These are phyloP conservation scores for Gossypium davidsonii DNA, from an alignment of 441 rosid species.

Conservation along the genomic window DNA sequence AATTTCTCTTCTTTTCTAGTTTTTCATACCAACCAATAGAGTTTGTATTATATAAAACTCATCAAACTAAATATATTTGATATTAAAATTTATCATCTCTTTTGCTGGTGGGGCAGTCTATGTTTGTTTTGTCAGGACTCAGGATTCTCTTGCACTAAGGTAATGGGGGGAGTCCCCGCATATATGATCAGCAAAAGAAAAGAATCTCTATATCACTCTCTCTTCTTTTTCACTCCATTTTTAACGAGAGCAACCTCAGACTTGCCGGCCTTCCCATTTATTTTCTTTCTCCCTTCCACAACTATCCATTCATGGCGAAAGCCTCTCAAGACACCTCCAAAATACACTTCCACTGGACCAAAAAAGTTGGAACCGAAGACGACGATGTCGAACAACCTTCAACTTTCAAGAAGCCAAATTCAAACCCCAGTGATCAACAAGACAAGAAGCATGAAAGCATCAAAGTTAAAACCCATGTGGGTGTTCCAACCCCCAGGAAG, in stretches of 20 bases:
- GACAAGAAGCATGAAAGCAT: slow-evolving; percentile 19
- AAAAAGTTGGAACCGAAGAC: slow-evolving; percentile 41
- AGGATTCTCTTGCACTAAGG: slow-evolving; percentile 47
- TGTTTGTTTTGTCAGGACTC: slow-evolving; percentile 70
- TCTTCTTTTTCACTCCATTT: not conserved
- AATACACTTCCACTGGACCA: slow-evolving; percentile 90
- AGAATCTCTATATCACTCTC: slow-evolving; percentile 22
- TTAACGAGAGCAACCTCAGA: not conserved
- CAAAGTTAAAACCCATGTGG: slow-evolving; percentile 8
- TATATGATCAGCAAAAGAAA: slow-evolving; percentile 15
- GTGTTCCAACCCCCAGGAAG: slow-evolving; percentile 40
- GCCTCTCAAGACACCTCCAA: slow-evolving; percentile 56
- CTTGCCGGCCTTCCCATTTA: not conserved
- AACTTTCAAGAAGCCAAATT: slow-evolving; percentile 30
- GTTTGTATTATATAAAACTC: too few species aligned
- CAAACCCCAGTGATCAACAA: slow-evolving; percentile 23
- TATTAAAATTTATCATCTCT: not conserved
- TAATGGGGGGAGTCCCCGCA: slow-evolving; percentile 32
- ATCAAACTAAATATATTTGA: not conserved
- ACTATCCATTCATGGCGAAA: slow-evolving; percentile 41
- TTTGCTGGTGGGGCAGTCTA: slow-evolving; percentile 47
- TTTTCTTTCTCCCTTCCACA: slow-evolving; percentile 14
- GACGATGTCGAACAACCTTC: slow-evolving; percentile 40
- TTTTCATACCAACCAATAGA: not conserved
- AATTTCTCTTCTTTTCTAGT: not conserved